Evolutionary conservation across 805 yeast genomes (phyloP), one percentile per base, ranked within the genome.

Genomic region (Jamesozyma gamospora): DNA sequence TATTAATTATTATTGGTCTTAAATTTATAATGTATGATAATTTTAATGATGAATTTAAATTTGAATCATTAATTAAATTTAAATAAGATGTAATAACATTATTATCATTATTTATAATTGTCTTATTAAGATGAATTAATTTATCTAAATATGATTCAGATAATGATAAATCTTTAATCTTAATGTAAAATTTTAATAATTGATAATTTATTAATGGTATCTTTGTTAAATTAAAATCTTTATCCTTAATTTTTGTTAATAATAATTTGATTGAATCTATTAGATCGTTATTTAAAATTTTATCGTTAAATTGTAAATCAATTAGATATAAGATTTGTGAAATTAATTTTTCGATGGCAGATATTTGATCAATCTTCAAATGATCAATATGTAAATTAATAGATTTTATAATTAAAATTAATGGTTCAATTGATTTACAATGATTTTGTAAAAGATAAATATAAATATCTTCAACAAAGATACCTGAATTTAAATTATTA

Each of bases 391-490:
- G 54, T 9, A 37, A 29, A 12, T 32, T 36, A 3, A 55, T 45
- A 1, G 59, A 49, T 4, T 48, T 40, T 4, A 48, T 40, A 10
- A 51, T 36, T 7, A 49, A 35, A 8, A 34, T 26, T 3, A 52
- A 36, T 24, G 47, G 41, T 12, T 36, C 37, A 4, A 26, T 27
- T 12, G 53, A 41, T 17, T 42, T 43, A 18, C 46, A 44, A 34
- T 47, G 44, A 26, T 47, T 49, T 16, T 55, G 58, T 34, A 55
- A 41, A 16, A 55, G 24, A 37, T 45, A 56, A 30, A 47, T 42
- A 33, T 50, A 57, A 10, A 52, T 63, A 54, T 50, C 79, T 55
- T 15, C 60, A 3, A 49, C 34, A 25, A 48, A 79, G 4, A 54
- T 12, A 9, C 45, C 42, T 2, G 42, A 28, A 8, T 38, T 35